Evolutionary conservation across 163 green algal genomes (phyloP), one percentile per base, ranked within the genome.

Genomic region (Trebouxiophyceae sp.): DNA sequence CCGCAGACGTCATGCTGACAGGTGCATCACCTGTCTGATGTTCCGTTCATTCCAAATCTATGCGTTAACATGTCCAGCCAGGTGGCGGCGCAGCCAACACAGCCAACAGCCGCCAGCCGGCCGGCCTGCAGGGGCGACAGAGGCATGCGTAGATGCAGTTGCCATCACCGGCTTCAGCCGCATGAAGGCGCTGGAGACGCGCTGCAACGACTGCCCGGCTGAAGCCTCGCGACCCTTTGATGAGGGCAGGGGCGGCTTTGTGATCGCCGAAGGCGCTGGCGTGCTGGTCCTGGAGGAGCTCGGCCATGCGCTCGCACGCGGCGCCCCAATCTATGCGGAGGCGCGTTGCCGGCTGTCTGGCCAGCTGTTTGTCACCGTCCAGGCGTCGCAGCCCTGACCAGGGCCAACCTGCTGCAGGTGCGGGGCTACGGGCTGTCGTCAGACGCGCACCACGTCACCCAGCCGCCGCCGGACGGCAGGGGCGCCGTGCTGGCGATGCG

Each of bases 361-460:
- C 47, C 20, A 24, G 5, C 20, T 30, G 47, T 5, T 57, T 24
- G 12, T 29, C 23, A 22, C 26, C 12, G 12, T 30, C 8, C 19
- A 30, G 23, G 47, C 16, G 5, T 8, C 47, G 8, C 47, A 30
- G 26, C 8, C 47, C 22, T n/a, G 12, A 57, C 8, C 8, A 5
- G 22, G 47, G 19, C 47, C 5, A 30, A 12, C 23, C 12, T 46
- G 7, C 46, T 50, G 54, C 60, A 91, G 85, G 73, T 95, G 33
- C 74, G 81, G 8, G 90, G 90, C 5, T 95, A 90, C 62, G 91
- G 91, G 5, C 24, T 88, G 65, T 91, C 86, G 7, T 86, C 78
- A 2, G 93, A 99, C 70, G 93, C 82, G 12, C 77, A 93, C 74
- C 93, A 98, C 81, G 87, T 96, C 46, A 97, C 91, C 3, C 83